Base-by-base conservation (phyloP, 2,329 filamentous ascomycete genomes). In the Stemphylium vesicarium region DNA sequence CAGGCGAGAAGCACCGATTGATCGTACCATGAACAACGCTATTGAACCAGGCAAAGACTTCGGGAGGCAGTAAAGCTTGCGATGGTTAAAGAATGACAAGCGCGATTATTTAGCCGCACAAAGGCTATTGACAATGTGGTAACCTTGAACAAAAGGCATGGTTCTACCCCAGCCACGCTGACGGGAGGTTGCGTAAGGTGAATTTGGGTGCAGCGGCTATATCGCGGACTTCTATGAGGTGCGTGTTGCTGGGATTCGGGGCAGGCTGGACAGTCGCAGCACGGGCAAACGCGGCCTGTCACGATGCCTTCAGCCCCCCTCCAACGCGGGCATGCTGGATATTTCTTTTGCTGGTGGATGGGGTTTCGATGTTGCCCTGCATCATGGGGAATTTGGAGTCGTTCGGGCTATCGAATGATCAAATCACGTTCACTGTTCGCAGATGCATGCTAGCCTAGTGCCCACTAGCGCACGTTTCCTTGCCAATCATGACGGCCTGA, bases 161-260 rank as follows among this genome's bases (percentile, higher is more conserved):
- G 64, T 70, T 24, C 22, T 24, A 24, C 63, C 50, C 69, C 65
- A 69, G 67, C 70, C 66, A 70, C 66, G 64, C 60, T 55, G 56
- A 62, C 49, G 54, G 61, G 41, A 53, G 56, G 42, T 41, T 43
- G 62, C 56, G 56, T 56, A 59, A 54, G 48, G 55, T 44, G 51
- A 62, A 54, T 48, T 48, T 13, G 15, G 29, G 24, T 11, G 53
- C 48, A 56, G 47, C 53, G 42, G 52, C 41, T 33, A 46, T 56
- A 36, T 47, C 24, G 48, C 48, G 48, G 37, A 18, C 40, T 22
- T 45, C 18, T 43, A 37, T 15, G 18, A 18, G 16, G 36, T n/a
- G 45, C 24, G 11, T 31, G 41, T 16, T 36, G 43, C 46, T 20
- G 40, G 35, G 46, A 33, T 33, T 37, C 3, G 33, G 46, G 47